Evolutionary conservation across 305 asterid genomes (phyloP).

Genomic region (Fraxinus floribunda): DNA sequence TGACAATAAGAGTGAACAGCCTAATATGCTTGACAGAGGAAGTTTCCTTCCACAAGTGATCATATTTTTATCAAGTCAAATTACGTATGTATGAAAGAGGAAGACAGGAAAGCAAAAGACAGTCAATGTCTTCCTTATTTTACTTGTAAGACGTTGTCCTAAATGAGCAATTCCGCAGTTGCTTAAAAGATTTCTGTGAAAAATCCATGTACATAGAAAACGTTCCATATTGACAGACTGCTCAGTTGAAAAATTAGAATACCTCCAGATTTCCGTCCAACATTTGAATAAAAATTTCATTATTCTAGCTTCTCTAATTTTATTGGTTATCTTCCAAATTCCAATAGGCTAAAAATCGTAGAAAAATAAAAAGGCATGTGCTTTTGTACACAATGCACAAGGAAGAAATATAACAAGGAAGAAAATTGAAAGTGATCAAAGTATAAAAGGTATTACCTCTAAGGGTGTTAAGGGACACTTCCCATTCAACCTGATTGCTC

Average conservation of each 20-base stretch:
- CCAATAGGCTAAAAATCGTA: neutral
- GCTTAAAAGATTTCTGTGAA: neutral
- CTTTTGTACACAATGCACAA: neutral
- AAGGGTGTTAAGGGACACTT: conserved; percentile 93
- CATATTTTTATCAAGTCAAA: neutral
- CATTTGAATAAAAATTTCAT: neutral
- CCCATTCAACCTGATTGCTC: conserved; percentile 84
- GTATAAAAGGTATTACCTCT: conserved; percentile 54
- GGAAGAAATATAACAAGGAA: neutral
- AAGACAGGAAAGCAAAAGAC: neutral
- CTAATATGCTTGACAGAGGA: neutral
- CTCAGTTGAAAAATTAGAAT: neutral
- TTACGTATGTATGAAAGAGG: neutral
- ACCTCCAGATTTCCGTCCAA: neutral
- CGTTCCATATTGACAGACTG: neutral
- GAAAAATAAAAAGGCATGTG: neutral
- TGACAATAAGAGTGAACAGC: neutral
- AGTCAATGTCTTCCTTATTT: neutral
- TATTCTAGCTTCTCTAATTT: neutral
- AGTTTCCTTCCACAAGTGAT: neutral
- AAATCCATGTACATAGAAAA: neutral
- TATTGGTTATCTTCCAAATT: neutral
- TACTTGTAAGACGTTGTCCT: neutral
- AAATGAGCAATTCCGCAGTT: neutral
- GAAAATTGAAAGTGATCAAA: neutral